Conservation (phyloP, 495 filamentous ascomycete genomes). For the Tuber umbilicatum region DNA sequence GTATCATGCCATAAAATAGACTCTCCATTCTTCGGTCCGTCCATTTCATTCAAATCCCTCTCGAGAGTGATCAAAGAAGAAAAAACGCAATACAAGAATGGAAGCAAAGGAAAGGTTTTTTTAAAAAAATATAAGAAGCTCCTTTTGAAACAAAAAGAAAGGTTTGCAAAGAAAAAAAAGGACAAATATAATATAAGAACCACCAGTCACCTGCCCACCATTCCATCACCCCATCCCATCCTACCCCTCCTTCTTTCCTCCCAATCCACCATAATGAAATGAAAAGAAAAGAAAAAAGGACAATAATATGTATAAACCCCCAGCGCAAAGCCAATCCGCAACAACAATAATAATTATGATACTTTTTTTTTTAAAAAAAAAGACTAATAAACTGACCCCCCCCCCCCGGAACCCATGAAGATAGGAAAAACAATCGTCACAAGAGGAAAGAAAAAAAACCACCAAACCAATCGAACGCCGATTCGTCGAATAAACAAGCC, state of each 20-base stretch:
- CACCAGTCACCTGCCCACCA: not conserved
- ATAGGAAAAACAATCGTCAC: not conserved
- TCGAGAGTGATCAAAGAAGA: not conserved
- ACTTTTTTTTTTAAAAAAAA: not conserved
- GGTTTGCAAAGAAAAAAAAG: not conserved
- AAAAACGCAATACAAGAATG: not conserved
- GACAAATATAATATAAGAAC: not conserved
- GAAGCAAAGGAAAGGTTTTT: not conserved
- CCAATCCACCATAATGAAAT: not conserved
- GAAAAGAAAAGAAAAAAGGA: not conserved
- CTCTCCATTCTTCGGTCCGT: not conserved
- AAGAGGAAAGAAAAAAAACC: slow-evolving; percentile 17
- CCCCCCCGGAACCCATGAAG: slow-evolving; percentile 3
- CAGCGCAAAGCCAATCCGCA: not conserved
- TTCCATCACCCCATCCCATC: not conserved
- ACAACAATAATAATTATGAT: not conserved
- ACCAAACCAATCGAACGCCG: slow-evolving; percentile 16
- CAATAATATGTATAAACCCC: not conserved
- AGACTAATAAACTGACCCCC: not conserved
- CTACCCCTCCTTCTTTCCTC: not conserved
- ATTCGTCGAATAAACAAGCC: slow-evolving; percentile 2
- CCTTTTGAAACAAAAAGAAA: not conserved
- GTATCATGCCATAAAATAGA: not conserved
- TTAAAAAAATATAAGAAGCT: not conserved
- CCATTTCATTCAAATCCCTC: not conserved